Evolutionary conservation across 1,284 basidiomycete species (phyloP).

Genomic region (Fomitopsis schrenkii): DNA sequence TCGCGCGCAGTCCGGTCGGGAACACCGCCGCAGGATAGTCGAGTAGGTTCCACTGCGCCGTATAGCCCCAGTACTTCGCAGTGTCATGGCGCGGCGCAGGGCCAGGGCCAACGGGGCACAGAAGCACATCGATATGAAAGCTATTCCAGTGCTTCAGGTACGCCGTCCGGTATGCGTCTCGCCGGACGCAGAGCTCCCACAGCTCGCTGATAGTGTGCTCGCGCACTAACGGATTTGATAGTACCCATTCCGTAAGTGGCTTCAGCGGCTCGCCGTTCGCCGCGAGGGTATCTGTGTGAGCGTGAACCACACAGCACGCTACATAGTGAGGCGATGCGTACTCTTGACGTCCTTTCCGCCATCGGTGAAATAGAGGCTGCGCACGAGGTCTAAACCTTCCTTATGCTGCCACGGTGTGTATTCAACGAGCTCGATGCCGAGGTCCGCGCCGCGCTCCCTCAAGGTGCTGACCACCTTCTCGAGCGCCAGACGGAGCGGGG

Average conservation of each 20-base stretch:
- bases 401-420: constrained; percentile 33
- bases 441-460: constrained; percentile 31
- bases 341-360: not conserved
- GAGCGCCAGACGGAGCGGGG: constrained; percentile 27
- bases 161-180: not conserved
- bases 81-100: constrained; percentile 2
- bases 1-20: not conserved
- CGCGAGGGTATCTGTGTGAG: not conserved
- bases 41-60: constrained; percentile 2
- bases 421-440: constrained; percentile 33
- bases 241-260: constrained; percentile 3
- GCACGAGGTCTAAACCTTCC: constrained; percentile 27
- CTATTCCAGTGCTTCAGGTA: constrained; percentile 3
- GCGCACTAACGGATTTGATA: not conserved
- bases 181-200: constrained; percentile 1
- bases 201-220: not conserved
- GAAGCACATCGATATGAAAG: constrained; percentile 1
- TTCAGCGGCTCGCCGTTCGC: not conserved
- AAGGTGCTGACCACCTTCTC: not conserved
- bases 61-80: constrained; percentile 6
- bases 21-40: constrained; percentile 4
- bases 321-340: not conserved
- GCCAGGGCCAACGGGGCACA: constrained; percentile 1
- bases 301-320: not conserved
- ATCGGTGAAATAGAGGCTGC: not conserved